Evolutionary conservation across 129 eudicot species (phyloP).

Genomic region (Tanacetum coccineum): DNA sequence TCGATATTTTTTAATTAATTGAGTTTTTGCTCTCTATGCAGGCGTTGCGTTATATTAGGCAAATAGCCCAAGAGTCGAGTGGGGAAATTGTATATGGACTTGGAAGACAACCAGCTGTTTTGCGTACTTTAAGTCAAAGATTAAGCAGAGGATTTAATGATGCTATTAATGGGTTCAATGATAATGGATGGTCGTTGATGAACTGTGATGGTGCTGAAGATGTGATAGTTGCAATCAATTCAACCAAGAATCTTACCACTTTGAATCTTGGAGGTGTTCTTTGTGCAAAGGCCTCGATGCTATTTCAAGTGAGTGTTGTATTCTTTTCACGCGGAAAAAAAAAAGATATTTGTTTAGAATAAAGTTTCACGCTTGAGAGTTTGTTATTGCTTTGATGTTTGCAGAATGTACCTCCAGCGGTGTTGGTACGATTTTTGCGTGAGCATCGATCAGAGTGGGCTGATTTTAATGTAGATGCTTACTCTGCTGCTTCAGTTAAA

Average conservation of each 20-base stretch:
- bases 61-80: conserved; percentile 84
- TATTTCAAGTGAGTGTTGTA: no score
- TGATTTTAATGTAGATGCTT: conserved; percentile 84
- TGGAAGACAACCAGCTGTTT: conserved; percentile 90
- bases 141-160: conserved; percentile 97
- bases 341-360: neutral
- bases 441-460: conserved; percentile 99
- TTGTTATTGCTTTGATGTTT: conserved; percentile 23
- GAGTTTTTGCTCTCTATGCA: conserved; percentile 10
- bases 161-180: conserved; percentile 88
- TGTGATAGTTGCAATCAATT: conserved; percentile 61
- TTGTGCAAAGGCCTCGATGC: no score
- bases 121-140: conserved; percentile 86
- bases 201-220: conserved; percentile 89
- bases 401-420: conserved; percentile 95
- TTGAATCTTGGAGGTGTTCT: conserved; percentile 27
- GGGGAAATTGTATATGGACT: conserved; percentile 86
- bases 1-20: neutral
- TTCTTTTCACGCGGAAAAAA: no score
- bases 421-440: conserved; percentile 78
- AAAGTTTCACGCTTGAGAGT: neutral
- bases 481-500: conserved; percentile 77
- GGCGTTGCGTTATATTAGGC: conserved; percentile 82
- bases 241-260: conserved; percentile 49
- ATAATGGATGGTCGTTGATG: conserved; percentile 92